Base-by-base conservation (phyloP, 305 asterid genomes). In the Ruellia speciosa region DNA sequence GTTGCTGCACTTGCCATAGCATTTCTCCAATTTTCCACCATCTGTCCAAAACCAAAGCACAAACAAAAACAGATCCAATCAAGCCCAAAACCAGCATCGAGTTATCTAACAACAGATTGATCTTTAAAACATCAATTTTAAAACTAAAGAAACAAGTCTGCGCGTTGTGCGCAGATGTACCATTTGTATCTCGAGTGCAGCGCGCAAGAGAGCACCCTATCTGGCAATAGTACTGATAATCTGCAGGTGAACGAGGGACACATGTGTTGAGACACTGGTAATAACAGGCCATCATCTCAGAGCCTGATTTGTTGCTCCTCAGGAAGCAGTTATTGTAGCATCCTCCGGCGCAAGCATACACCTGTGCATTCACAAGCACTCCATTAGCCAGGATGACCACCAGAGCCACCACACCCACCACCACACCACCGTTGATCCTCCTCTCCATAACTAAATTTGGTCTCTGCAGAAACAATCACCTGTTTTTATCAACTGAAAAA, bases 171-270 rank as follows among this genome's bases (percentile, higher is more conserved):
- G 8, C 8, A 33, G 4, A 33, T 33, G 8, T 8, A 33, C 37
- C 37, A 33, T 33, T 33, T 4, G 37, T 8, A 3, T 39, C 19
- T 0, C 55, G 62, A 12, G 7, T 9, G 52, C 81, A 75, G 37
- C 28, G 70, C 7, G 60, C 45, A 10, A 73, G 40, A 3, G 79
- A 62, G 49, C 84, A 79, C 14, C 85, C 85, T 54, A 73, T 43
- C 65, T 70, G 78, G 18, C 84, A 79, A 58, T 72, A 72, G 56
- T 57, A 54, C 33, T 16, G 69, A 40, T 46, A 70, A 56, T 58
- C 72, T 7, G 63, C 46, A 8, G 62, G 7, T 2, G 77, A 53
- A 35, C 63, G 71, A 59, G 75, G 71, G 17, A 62, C n/a, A n/a
- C 82, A 76, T 28, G 60, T 50, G 9, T 31, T 52, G 9, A 72